Evolutionary conservation across 176 grass and related monocot species (phyloP), one percentile per base, ranked within the genome.

Genomic region (Chrysopogon serrulatus): DNA sequence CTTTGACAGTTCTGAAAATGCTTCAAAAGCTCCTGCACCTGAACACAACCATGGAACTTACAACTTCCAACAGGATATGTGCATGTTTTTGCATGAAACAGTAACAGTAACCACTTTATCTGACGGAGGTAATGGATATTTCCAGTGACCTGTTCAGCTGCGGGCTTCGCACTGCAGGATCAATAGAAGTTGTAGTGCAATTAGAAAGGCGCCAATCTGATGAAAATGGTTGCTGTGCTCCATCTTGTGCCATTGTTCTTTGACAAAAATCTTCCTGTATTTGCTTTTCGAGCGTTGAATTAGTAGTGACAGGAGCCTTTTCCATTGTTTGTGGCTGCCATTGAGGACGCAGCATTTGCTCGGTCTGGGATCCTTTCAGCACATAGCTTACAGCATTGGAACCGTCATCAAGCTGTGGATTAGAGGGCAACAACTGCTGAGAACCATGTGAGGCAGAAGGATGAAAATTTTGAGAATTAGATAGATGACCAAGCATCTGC

Each of bases 51-150:
- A 82, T 85, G 86, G 37, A 96, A 91, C 85, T 85, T 87, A 87
- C 97, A 99, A 45, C 91, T 85, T 86, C 97, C 97, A 77, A 86
- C 42, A 54, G 90, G 86, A 78, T 71, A 83, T 49, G 88, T 78
- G 90, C 97, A 99, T 65, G 85, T 26, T 63, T 87, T 95, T 65
- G 97, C 97, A 91, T 99, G 97, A 81, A 91, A 65, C 27, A 99
- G 80, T 65, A 94, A 86, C 37, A 96, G 79, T 61, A 99, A 56
- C 93, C 92, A 92, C 83, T 87, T 99, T 44, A 87, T 51, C 81
- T 99, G 97, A 73, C 91, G 92, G 21, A 76, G 24, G 57, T 96
- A 91, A 68, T 96, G 73, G 36, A 78, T 81, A 77, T 96, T 80
- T 82, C 75, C 89, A 74, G 79, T 84, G 17, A 82, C 49, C 44